Evolutionary conservation across 176 grass and related monocot genomes (phyloP).

Genomic region (Dactylis glomerata): DNA sequence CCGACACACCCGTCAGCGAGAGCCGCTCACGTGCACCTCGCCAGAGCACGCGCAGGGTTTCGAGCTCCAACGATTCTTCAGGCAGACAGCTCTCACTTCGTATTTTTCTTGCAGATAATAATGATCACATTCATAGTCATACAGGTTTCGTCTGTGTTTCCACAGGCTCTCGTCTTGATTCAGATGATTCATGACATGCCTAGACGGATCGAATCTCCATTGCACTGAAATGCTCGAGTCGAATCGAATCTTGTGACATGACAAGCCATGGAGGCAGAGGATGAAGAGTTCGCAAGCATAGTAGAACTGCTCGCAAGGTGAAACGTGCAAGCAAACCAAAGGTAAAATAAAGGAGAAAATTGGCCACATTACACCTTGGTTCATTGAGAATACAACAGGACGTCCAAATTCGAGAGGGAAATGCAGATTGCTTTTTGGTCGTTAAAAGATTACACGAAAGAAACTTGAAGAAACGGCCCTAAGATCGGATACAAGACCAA

Average conservation of each 20-base stretch:
- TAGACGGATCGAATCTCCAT: neutral
- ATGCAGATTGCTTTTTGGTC: neutral
- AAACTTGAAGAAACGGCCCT: neutral
- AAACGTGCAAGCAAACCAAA: neutral
- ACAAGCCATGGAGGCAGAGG: constrained; percentile 28
- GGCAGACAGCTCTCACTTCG: neutral
- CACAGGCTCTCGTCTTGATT: neutral
- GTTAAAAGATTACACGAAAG: neutral
- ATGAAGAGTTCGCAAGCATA: neutral
- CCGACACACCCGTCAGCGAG: neutral
- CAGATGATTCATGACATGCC: neutral
- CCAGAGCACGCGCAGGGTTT: neutral
- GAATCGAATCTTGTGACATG: constrained; percentile 22
- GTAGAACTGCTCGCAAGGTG: neutral
- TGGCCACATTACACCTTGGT: neutral
- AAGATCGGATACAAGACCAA: neutral
- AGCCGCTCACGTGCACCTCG: constrained; percentile 3
- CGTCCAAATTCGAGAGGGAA: neutral
- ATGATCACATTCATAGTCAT: too few species aligned
- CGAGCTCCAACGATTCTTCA: neutral
- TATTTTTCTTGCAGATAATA: neutral
- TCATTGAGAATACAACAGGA: neutral
- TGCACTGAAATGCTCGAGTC: neutral
- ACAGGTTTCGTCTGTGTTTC: too few species aligned
- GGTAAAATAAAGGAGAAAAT: neutral